phyloP scores from a whole-genome alignment of 192 early-diverging fungal species.

The Backusella tarrabulga region DNA sequence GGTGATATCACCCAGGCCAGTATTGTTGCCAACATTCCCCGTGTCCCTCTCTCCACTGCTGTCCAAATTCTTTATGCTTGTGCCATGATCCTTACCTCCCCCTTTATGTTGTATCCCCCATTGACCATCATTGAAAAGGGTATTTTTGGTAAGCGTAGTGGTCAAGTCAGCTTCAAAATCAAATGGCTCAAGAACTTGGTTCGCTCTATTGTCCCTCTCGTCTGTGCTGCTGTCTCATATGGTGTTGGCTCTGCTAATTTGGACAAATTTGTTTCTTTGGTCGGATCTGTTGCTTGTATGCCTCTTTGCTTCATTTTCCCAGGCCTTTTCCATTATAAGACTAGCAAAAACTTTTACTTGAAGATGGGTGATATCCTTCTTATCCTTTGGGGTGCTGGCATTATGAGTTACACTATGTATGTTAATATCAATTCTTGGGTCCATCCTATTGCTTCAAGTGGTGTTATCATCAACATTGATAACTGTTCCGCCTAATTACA shows the following conservation, averaged over 20 bases:
- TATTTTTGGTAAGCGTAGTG: slow-evolving; percentile 55
- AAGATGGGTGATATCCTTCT: slow-evolving; percentile 56
- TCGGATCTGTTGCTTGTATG: slow-evolving; percentile 74
- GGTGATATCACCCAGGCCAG: slow-evolving; percentile 74
- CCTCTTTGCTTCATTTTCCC: slow-evolving; percentile 82
- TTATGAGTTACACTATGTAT: slow-evolving; percentile 74
- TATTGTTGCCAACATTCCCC: slow-evolving; percentile 76
- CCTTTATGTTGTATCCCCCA: slow-evolving; percentile 70
- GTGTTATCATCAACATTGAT: neutral
- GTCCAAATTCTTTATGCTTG: slow-evolving; percentile 80
- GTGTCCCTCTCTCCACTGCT: slow-evolving; percentile 43
- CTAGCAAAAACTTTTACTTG: slow-evolving; percentile 36
- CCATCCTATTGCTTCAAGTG: neutral
- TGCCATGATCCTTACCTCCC: slow-evolving; percentile 74
- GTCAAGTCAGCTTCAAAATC: slow-evolving; percentile 43
- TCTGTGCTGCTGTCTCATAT: slow-evolving; percentile 67
- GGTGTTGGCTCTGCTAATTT: slow-evolving; percentile 63
- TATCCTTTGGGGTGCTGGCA: slow-evolving; percentile 60
- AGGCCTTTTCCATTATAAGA: slow-evolving; percentile 69
- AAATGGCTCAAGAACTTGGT: slow-evolving; percentile 73
- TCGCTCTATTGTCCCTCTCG: slow-evolving; percentile 54
- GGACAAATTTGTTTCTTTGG: slow-evolving; percentile 81
- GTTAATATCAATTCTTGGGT: slow-evolving; percentile 60
- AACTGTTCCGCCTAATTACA: neutral
- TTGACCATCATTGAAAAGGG: slow-evolving; percentile 75